These are phyloP conservation scores for Prunus fruticosa DNA, from an alignment of 306 rosid genomes.

Conservation along the genomic window DNA sequence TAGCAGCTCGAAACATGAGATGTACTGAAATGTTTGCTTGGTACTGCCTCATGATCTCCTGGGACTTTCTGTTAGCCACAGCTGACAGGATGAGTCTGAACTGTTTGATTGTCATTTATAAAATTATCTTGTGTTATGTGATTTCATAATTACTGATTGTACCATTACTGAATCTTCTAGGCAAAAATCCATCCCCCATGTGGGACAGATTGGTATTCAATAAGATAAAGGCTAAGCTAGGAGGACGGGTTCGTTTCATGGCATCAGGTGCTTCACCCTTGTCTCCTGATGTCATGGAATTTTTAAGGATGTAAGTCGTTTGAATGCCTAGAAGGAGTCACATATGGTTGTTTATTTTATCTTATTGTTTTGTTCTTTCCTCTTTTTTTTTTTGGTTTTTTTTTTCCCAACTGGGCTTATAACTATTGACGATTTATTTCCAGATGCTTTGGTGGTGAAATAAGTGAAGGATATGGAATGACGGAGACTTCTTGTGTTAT, in stretches of 20 bases:
- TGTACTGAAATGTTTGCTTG: neutral
- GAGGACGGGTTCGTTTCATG: constrained; percentile 93
- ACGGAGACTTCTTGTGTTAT: constrained; percentile 89
- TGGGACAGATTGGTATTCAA: constrained; percentile 98
- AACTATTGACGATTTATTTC: constrained; percentile 19
- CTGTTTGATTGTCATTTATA: neutral
- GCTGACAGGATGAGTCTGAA: neutral
- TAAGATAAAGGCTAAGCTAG: constrained; percentile 89
- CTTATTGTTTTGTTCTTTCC: neutral
- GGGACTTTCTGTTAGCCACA: neutral
- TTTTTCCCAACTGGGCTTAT: constrained; percentile 14
- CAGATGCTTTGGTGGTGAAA: constrained; percentile 89
- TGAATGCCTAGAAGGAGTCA: constrained; percentile 11
- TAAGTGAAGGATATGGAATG: constrained; percentile 97
- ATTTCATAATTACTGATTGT: neutral
- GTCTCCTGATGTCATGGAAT: constrained; percentile 94
- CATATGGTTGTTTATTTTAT: constrained; percentile 5
- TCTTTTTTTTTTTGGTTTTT: neutral
- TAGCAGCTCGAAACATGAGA: neutral
- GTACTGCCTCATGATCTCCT: neutral
- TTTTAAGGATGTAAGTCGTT: constrained; percentile 78
- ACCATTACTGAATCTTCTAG: constrained; percentile 33
- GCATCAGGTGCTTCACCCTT: constrained; percentile 95
- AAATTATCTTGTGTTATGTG: neutral
- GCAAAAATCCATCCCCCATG: constrained; percentile 83